Conservation (phyloP, 2,329 filamentous ascomycete genomes). For the Whalleya microplaca region DNA sequence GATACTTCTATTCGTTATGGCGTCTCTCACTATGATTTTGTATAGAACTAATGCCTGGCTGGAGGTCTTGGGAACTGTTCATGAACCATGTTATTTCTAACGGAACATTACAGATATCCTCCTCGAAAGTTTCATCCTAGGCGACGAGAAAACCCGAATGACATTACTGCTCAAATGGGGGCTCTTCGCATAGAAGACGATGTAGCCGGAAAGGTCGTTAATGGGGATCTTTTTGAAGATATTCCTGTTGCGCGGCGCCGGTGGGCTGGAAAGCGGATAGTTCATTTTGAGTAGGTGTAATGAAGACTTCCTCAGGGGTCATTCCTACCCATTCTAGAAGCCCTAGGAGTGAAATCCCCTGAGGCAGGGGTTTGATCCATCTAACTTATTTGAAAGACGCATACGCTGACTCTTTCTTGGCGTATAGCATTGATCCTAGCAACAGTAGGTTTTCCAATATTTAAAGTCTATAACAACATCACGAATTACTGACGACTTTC, state of each 20-base stretch:
- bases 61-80: background rate
- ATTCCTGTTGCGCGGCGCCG: conserved; percentile 11
- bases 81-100: conserved; percentile 12
- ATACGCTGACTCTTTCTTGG: background rate
- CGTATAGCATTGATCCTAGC: conserved; percentile 19
- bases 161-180: background rate
- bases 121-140: conserved; percentile 28
- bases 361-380: background rate
- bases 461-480: background rate
- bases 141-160: conserved; percentile 2
- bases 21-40: too few species aligned
- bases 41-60: background rate
- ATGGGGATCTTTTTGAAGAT: conserved; percentile 24
- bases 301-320: background rate
- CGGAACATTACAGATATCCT: conserved; percentile 22
- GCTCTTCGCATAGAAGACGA: background rate
- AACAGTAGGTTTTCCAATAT: conserved; percentile 19
- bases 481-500: background rate
- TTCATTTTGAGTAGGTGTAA: conserved; percentile 24
- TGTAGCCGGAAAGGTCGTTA: conserved; percentile 11
- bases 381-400: background rate
- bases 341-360: background rate
- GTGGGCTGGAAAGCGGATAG: conserved; percentile 21
- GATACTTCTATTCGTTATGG: too few species aligned
- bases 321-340: background rate